Evolutionary conservation across 768 basidiomycete genomes (phyloP).

Genomic region (Phlegmacium glaucopus): DNA sequence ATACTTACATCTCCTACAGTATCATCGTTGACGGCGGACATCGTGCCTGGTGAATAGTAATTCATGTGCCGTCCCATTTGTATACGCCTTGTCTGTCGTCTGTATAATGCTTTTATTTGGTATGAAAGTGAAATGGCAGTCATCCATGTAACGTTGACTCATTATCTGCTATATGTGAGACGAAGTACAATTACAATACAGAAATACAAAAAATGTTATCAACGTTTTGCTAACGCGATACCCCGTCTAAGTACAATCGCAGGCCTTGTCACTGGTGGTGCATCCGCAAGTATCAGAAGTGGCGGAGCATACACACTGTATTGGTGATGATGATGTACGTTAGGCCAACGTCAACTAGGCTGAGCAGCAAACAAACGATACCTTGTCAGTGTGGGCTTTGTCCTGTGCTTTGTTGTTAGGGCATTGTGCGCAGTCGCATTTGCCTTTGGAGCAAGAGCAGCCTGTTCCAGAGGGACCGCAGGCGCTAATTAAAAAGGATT

Average conservation of each 20-base stretch:
- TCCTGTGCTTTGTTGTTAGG: too few relatives aligned
- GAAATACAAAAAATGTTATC: neutral
- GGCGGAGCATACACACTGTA: conserved; percentile 31
- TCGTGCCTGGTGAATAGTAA: conserved; percentile 17
- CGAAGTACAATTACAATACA: neutral
- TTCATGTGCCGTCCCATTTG: too few relatives aligned
- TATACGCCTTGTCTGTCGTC: too few relatives aligned
- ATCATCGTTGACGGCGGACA: conserved; percentile 24
- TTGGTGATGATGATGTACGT: neutral
- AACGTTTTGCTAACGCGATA: neutral
- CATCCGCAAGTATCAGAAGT: conserved; percentile 28
- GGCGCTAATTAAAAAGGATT: conserved; percentile 17
- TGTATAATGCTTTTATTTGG: too few relatives aligned
- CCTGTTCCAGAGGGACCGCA: conserved; percentile 36
- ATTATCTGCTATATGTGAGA: too few relatives aligned
- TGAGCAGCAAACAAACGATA: too few relatives aligned
- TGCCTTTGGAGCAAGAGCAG: conserved; percentile 32
- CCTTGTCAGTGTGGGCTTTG: conserved; percentile 36
- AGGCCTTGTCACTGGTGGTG: conserved; percentile 26
- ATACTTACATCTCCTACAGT: conserved; percentile 2
- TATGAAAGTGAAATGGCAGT: neutral
- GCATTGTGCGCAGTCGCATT: conserved; percentile 35
- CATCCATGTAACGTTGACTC: neutral
- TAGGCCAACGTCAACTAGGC: too few relatives aligned
- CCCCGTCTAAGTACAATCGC: conserved; percentile 25